phyloP scores from a whole-genome alignment of 1,284 basidiomycete species.

The Paramarasmius palmivorus region DNA sequence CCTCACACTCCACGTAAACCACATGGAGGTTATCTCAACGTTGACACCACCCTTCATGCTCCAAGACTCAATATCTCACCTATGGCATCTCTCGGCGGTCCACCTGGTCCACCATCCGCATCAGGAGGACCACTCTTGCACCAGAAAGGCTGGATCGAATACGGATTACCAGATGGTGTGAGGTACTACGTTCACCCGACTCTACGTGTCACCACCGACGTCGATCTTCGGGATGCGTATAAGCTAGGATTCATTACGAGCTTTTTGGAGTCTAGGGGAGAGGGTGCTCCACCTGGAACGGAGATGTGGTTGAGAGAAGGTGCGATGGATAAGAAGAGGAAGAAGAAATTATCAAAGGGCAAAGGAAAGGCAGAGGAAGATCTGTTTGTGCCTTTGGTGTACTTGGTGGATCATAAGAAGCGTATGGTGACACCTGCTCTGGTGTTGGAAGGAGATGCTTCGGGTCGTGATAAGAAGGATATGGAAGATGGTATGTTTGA shows the following conservation, averaged over 20 bases:
- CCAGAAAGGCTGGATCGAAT: constrained; percentile 38
- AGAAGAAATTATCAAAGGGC: constrained; percentile 16
- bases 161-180: constrained; percentile 65
- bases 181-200: constrained; percentile 67
- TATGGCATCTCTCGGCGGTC: no score
- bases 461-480: constrained; percentile 28
- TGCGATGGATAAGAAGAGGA: constrained; percentile 21
- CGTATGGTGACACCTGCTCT: constrained; percentile 51
- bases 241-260: constrained; percentile 27
- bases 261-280: constrained; percentile 44
- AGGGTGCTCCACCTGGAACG: constrained; percentile 52
- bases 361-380: constrained; percentile 26
- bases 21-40: no score
- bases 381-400: constrained; percentile 39
- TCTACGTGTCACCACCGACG: constrained; percentile 60
- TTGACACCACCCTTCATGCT: no score
- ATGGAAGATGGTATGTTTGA: constrained; percentile 57
- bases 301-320: constrained; percentile 55
- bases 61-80: no score
- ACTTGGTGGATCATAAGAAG: constrained; percentile 67
- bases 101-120: no score
- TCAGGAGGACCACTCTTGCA: no score
- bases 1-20: no score
- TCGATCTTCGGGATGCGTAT: constrained; percentile 49
- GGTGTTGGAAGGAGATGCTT: constrained; percentile 27